Conservation (phyloP, 2,329 filamentous ascomycete species). For the Xylaria sp. region DNA sequence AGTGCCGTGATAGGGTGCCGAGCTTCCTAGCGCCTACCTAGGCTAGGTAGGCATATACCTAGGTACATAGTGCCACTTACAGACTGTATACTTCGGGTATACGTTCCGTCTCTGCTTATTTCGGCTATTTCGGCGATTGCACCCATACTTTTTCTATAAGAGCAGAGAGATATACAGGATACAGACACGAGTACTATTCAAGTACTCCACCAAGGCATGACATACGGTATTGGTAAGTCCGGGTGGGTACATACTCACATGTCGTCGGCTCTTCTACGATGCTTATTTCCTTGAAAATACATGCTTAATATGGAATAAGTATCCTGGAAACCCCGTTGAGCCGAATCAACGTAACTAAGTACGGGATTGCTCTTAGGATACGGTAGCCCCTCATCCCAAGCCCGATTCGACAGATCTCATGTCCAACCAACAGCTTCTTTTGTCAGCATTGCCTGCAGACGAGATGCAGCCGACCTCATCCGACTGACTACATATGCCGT, state of each 20-base stretch:
- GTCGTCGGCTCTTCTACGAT: not conserved
- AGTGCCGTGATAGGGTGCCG: not conserved
- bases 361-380: not conserved
- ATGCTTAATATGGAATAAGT: not conserved
- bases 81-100: not conserved
- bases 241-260: not conserved
- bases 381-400: not conserved
- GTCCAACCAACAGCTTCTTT: not conserved
- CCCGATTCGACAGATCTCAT: not conserved
- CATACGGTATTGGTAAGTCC: constrained; percentile 5
- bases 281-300: not conserved
- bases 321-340: constrained; percentile 9
- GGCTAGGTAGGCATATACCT: too few species aligned
- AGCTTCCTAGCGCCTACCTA: not conserved
- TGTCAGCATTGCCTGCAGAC: constrained; percentile 15
- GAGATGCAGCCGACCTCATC: constrained; percentile 2
- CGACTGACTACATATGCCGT: not conserved
- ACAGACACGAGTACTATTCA: not conserved
- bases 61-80: not conserved
- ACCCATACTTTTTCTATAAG: not conserved
- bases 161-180: not conserved
- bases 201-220: not conserved
- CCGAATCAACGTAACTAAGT: not conserved
- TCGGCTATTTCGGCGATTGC: too few species aligned
- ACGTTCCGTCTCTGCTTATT: too few species aligned